Conservation (phyloP, 441 rosid genomes). For the Populus tomentosa region DNA sequence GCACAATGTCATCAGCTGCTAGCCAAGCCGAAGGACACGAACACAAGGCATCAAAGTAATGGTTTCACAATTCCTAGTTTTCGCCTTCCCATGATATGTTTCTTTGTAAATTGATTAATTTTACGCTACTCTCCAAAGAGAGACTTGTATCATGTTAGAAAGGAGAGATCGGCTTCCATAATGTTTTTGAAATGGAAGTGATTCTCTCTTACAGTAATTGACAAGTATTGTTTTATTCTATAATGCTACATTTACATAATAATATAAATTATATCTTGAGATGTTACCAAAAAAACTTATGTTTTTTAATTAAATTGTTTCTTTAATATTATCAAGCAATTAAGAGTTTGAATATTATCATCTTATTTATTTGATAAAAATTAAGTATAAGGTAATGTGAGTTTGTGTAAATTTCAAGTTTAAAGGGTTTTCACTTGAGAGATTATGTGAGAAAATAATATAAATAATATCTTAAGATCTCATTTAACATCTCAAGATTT, state of each 20-base stretch:
- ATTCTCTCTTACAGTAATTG: constrained; percentile 11
- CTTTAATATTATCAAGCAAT: accelerated
- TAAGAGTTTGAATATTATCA: no score
- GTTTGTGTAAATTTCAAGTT: accelerated
- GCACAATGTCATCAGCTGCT: constrained; percentile 67
- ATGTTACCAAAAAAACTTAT: no score
- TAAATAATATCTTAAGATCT: no score
- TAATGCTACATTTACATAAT: no score
- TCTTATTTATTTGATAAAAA: no score
- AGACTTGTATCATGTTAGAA: not conserved
- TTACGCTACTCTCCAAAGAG: constrained; percentile 9
- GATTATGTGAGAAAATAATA: accelerated
- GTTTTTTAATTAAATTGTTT: no score
- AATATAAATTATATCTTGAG: no score
- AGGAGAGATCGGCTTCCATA: constrained; percentile 28
- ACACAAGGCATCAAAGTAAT: constrained; percentile 59
- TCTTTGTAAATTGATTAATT: constrained; percentile 18
- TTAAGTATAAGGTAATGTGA: no score
- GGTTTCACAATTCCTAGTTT: not conserved
- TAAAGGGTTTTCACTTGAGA: accelerated
- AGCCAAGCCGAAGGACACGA: constrained; percentile 49
- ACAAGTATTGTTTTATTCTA: not conserved
- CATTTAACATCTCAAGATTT: no score
- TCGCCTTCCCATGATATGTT: not conserved
- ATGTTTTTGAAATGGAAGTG: constrained; percentile 40